Evolutionary conservation across 768 basidiomycete genomes (phyloP), one percentile per base, ranked within the genome.

Genomic region (Termitomyces sp.): DNA sequence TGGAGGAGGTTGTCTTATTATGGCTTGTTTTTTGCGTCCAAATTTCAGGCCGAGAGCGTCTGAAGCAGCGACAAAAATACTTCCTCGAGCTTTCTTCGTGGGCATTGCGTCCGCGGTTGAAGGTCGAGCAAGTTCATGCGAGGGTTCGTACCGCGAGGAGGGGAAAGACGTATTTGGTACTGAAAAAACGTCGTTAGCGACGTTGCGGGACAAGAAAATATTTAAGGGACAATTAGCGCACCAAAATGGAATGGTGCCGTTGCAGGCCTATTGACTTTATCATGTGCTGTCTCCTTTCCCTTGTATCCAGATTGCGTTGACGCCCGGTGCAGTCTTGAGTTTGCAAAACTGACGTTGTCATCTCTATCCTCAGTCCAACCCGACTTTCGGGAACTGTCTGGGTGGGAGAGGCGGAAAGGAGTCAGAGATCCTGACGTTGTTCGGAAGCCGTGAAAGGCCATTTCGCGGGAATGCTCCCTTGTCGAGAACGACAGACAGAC

Each of bases 1-100:
- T 49, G 57, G 46, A n/a, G 76, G 64, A 36, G 70, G 62, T 41
- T 70, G 74, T 56, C 70, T 67, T 39, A 68, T 39, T 24, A 58
- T 64, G 54, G 73, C 62, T 49, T 77, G 79, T 46, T 71, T 71
- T 56, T 74, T 79, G 34, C 79, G 77, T 28, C 77, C 77, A 54
- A 84, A 74, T 63, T 72, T 83, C 56, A 82, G 70, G 56, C 73
- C 69, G 31, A 85, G 67, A 0, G 77, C 80, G 60, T 80, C 82
- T 16, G 81, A 77, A 20, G 83, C 83, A n/a, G 75, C 80, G 13
- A 73, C 69, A n/a, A 85, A 68, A 42, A 85, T 64, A 63, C 78
- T 79, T 3, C 74, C 71, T 36, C 82, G 76, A 41, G 70, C 65
- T 62, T 72, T 76, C 51, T 65, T 68, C 24, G 68, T 54, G 57